Base-by-base conservation (phyloP, 2,329 filamentous ascomycete genomes). In the Fonsecaea nubica region DNA sequence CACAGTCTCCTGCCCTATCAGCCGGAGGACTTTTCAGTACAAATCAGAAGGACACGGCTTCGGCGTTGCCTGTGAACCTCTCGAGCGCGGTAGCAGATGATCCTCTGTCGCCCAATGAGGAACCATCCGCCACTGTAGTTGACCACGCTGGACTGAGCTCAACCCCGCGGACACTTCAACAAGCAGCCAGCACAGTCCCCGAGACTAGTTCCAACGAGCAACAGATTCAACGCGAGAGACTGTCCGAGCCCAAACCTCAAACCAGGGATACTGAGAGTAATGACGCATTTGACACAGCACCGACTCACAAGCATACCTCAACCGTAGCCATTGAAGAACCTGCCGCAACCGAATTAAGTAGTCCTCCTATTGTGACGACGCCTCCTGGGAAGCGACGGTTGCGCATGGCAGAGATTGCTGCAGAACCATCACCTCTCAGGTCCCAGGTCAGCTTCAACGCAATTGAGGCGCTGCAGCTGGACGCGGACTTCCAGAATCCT, bases 281-380 rank as follows among this genome's bases (percentile, higher is more conserved):
- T 42, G 56, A 21, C n/a, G 59, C 66, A 8, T 72, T 68, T 53
- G 69, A 72, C 33, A 71, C 69, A 8, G 71, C 71, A 4, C 63
- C 58, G 36, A 64, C 67, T 56, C 67, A 66, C 30, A 15, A 64
- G 12, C 40, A 56, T n/a, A 21, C 58, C 13, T 55, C 63, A 15
- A 56, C 59, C 21, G 42, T 32, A 13, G 38, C 36, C 45, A 10
- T 52, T 33, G 48, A 52, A 7, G 63, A 48, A 4, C 38, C 53
- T 15, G 55, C 35, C 15, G 32, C n/a, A 12, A 25, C 58, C 45
- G 45, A 63, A 3, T 25, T 64, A 45, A 70, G 69, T 45, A 68
- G 65, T 58, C 65, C 69, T 9, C 63, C 65, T 2, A 52, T 69
- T 33, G 18, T 33, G 6, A 65, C 62, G 10, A 63, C 64, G n/a